Base-by-base conservation (phyloP, 305 asterid species). In the Fraxinus latifolia region DNA sequence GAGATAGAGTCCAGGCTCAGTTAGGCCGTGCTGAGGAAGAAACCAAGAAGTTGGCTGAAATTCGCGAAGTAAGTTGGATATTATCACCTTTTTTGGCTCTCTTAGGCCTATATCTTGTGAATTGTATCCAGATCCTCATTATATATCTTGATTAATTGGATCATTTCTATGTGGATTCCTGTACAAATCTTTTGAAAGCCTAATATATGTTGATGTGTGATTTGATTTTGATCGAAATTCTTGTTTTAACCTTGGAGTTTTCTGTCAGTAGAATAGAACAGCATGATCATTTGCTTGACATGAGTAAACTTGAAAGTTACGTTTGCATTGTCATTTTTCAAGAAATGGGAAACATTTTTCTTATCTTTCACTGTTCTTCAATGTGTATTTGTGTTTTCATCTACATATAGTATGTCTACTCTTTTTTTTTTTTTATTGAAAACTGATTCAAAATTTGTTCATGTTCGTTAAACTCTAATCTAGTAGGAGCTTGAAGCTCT, bases 401-500 rank as follows among this genome's bases (percentile, higher is more conserved):
- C 67, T 6, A 17, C 67, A 5, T 5, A 5, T 58, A 17, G 9
- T 58, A 0, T 19, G 27, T 58, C 11, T 58, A 19, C 21, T 58
- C 14, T 60, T 0, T 4, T 67, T 11, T 7, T 36, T 11, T 9
- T 25, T 31, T 29, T 25, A 23, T 76, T 23, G 12, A 27, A 44
- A 29, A 15, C 14, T 76, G 4, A 76, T 58, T 23, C 17, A 37
- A 33, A 12, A 23, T 25, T 7, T 37, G 34, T 78, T 68, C 78
- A 3, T 37, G 11, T 65, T 32, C 76, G 62, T 14, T 27, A 36
- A 74, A 42, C 76, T 74, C 71, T 77, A 44, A 85, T 84, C 91
- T 85, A 79, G 76, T 79, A 94, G 97, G 97, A 92, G 82, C 87
- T 94, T 36, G 97, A 93, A 80, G 92, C 90, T 3, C 84, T 94